Evolutionary conservation across 2,329 filamentous ascomycete species (phyloP), one percentile per base, ranked within the genome.

Genomic region (Ambrosiella xylebori): DNA sequence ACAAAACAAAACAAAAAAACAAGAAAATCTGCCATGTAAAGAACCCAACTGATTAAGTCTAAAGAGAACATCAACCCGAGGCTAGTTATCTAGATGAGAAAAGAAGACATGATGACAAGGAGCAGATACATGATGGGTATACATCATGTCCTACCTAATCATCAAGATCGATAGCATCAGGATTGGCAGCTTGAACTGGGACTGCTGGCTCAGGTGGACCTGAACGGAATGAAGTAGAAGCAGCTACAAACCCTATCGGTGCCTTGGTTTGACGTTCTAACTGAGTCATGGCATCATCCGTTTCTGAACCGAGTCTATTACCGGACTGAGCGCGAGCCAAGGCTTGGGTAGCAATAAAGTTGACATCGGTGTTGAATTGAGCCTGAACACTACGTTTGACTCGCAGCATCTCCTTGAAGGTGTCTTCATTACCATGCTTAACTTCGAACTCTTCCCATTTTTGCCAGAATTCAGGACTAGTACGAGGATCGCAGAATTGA

Each of bases 391-490:
- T 95, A 68, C 93, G 78, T 77, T 97, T 98, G 75, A 98, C 89
- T 37, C 93, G 84, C 62, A 97, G 76, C 93, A 98, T 98, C 69
- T 98, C 93, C 74, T 95, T 96, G 77, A 94, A 98, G 0, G 94
- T 98, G 69, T 98, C 93, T 69, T 98, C 94, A 71, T 98, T 98
- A 63, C 93, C 93, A 67, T 98, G 93, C 68, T 94, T 86, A 19
- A 97, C 89, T 71, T 98, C 94, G 70, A 98, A 98, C 57, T 83
- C 78, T 70, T 98, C 93, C 93, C 93, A 98, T 69, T 91, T 94
- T 65, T 83, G 78, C 94, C 94, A 98, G 72, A 97, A 98, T 13
- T 79, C 82, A 7, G 86, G 84, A 64, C 88, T 89, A 12, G 88
- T 95, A 57, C 94, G 79, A 7, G 93, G 93, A 69, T 98, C 94